A percentile compares a stretch with the other conserved stretches of the same genome.
phyloP scores from a whole-genome alignment of 2,329 filamentous ascomycete genomes.

The Fusarium verticillioides region DNA sequence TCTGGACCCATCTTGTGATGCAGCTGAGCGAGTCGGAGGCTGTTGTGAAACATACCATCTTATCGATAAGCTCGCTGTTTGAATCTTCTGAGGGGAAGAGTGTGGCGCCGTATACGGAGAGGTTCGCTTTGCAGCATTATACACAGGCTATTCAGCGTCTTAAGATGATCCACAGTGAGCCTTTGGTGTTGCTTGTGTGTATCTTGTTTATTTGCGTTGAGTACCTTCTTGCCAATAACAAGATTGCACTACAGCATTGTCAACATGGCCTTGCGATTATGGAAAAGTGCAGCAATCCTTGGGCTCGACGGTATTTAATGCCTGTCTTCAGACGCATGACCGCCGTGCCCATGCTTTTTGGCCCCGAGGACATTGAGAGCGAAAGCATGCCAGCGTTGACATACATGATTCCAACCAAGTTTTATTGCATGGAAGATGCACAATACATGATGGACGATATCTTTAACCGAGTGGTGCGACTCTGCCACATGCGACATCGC shows the following conservation, averaged over 20 bases:
- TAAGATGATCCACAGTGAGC: neutral
- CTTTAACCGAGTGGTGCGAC: neutral
- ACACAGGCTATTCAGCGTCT: conserved; percentile 11
- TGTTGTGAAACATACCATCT: conserved; percentile 13
- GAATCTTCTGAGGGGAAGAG: neutral
- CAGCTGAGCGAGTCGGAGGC: conserved; percentile 15
- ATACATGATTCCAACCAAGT: neutral
- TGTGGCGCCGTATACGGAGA: neutral
- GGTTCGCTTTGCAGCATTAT: conserved; percentile 14
- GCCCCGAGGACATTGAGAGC: neutral
- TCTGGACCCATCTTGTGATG: conserved; percentile 28
- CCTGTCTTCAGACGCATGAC: conserved; percentile 15
- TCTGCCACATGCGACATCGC: neutral
- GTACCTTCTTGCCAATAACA: neutral
- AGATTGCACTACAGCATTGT: conserved; percentile 2
- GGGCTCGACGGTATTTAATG: conserved; percentile 1
- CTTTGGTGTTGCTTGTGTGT: conserved; percentile 3
- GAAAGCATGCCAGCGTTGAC: neutral
- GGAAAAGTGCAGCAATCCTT: neutral
- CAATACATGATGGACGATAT: conserved; percentile 18
- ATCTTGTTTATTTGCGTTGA: conserved; percentile 20
- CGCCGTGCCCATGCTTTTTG: conserved; percentile 9
- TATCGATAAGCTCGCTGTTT: conserved; percentile 26
- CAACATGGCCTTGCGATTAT: neutral
- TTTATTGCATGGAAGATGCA: neutral